A percentile compares a stretch with the other conserved stretches of the same genome.
Conservation (phyloP, 495 filamentous ascomycete genomes). For the Letharia columbiana region DNA sequence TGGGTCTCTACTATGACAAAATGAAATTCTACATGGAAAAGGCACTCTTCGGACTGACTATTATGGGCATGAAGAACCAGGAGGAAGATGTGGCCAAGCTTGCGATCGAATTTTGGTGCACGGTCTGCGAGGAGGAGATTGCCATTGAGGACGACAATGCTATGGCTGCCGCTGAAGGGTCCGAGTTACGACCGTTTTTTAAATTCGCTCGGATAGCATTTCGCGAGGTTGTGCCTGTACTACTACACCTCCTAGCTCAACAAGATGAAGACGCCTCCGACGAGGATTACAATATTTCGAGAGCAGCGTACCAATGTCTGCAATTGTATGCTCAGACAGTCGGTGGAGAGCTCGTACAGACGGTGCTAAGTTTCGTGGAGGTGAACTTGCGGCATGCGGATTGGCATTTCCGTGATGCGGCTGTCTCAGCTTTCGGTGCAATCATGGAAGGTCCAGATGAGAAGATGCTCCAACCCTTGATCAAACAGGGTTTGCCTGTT, state of each 20-base stretch:
- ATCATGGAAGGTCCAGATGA: constrained; percentile 98
- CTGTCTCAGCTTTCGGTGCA: constrained; percentile 94
- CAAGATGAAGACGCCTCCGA: constrained; percentile 96
- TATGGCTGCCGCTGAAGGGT: constrained; percentile 63
- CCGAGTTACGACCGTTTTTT: constrained; percentile 78
- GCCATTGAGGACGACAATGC: constrained; percentile 94
- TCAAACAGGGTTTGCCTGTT: constrained; percentile 87
- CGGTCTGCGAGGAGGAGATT: constrained; percentile 96
- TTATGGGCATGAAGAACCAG: constrained; percentile 94
- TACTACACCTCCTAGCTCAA: constrained; percentile 80
- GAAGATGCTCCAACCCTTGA: constrained; percentile 74
- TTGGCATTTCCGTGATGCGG: constrained; percentile 89
- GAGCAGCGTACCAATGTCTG: constrained; percentile 92
- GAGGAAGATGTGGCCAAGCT: constrained; percentile 98
- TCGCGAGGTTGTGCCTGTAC: constrained; percentile 83
- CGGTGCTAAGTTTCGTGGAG: constrained; percentile 85
- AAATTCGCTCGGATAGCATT: constrained; percentile 87
- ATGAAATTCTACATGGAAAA: constrained; percentile 99
- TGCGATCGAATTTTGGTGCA: constrained; percentile 99
- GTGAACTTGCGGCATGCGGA: constrained; percentile 79
- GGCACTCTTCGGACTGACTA: constrained; percentile 95
- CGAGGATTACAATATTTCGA: constrained; percentile 93
- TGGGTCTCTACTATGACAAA: constrained; percentile 96
- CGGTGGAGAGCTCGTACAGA: constrained; percentile 64
- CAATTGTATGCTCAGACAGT: constrained; percentile 93